Percentiles rank a stretch among this genome's conserved stretches.
These are phyloP conservation scores for Porcisia hertigi DNA, from an alignment of 208 protist genomes.

Conservation along the genomic window DNA sequence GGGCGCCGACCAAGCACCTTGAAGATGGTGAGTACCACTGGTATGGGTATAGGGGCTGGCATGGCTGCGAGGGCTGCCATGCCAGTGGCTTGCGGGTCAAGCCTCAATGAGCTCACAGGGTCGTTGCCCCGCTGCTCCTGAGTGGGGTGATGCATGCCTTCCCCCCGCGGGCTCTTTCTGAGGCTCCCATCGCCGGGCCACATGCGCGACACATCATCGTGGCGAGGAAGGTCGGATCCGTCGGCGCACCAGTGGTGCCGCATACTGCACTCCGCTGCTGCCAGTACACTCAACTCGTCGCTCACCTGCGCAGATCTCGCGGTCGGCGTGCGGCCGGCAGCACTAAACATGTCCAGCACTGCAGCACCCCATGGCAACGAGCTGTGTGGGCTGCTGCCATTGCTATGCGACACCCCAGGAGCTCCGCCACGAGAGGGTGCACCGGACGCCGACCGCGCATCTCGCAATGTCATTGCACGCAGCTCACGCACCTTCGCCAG, in stretches of 20 bases:
- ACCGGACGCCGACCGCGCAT: not conserved
- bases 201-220: slow-evolving; percentile 29
- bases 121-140: not conserved
- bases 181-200: not conserved
- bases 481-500: slow-evolving; percentile 38
- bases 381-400: not conserved
- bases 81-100: slow-evolving; percentile 23
- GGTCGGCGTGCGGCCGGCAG: not conserved
- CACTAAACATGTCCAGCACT: slow-evolving; percentile 14
- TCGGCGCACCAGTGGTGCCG: slow-evolving; percentile 20
- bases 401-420: not conserved
- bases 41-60: slow-evolving; percentile 17
- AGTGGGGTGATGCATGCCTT: not conserved
- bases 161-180: not conserved
- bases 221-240: slow-evolving; percentile 15
- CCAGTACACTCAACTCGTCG: slow-evolving; percentile 11
- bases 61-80: slow-evolving; percentile 21
- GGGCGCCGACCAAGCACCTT: slow-evolving; percentile 10
- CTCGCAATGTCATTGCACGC: slow-evolving; percentile 15
- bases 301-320: not conserved
- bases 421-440: not conserved
- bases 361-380: not conserved
- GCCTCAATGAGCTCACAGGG: not conserved
- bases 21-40: slow-evolving; percentile 28
- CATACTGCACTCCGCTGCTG: slow-evolving; percentile 20